Evolutionary conservation across 2,329 filamentous ascomycete genomes (phyloP), one percentile per base, ranked within the genome.

Genomic region (Alternaria arbusti): DNA sequence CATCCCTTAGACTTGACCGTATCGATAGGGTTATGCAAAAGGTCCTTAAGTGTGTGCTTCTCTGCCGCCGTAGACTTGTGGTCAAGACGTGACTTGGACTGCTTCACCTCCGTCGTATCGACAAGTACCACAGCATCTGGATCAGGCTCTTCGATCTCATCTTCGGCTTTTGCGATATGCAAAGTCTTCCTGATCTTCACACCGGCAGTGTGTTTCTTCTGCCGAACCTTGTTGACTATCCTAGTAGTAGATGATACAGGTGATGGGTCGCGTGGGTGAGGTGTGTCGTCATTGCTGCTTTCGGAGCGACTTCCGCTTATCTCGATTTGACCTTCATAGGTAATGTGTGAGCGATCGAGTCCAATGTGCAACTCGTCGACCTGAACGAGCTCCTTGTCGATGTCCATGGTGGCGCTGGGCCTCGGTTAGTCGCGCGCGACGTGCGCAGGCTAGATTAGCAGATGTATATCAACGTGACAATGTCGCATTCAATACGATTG

Each of bases 11-110:
- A 54, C 36, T 68, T 76, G 10, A 74, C 57, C 0, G 70, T 72
- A 11, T 74, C 70, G 26, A 77, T 50, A 9, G 74, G 75, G 49
- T 72, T 59, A 9, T 74, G 71, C 2, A 73, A 3, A 6, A 76
- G 61, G 20, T 75, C 72, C 28, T 75, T 74, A 7, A 76, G 17
- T 0, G 66, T 72, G 9, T 61, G 55, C 25, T 73, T 74, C 15
- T 76, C 71, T 13, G 67, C 57, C 28, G 55, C 54, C 2, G 70
- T 70, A 2, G 63, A 52, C n/a, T 65, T 55, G 15, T 68, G 54
- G 3, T 62, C 59, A 9, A 74, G 68, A 0, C 73, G 65, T 3
- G 74, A 74, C 15, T 66, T 61, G 5, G 74, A 71, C 6, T 57
- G 10, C 17, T 67, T 61, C 4, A 54, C 43, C 2, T 62, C 47